These are phyloP conservation scores for Fusarium sterilihyphosum DNA, from an alignment of 2,329 filamentous ascomycete genomes.

Conservation along the genomic window DNA sequence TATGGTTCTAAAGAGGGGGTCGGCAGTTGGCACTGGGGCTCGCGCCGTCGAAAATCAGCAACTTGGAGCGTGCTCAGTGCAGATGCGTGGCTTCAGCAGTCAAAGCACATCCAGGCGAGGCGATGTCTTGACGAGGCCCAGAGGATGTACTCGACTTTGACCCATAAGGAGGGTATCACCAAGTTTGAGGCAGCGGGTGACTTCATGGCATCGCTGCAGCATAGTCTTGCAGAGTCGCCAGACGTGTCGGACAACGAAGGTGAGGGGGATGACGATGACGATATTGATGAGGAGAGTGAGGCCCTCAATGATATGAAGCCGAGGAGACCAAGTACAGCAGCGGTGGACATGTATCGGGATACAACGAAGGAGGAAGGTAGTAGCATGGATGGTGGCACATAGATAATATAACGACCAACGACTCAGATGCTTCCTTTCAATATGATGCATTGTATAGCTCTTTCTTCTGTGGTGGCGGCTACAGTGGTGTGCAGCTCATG, in stretches of 20 bases:
- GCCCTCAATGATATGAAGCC: slow-evolving; percentile 62
- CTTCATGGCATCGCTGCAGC: slow-evolving; percentile 63
- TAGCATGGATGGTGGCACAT: slow-evolving; percentile 33
- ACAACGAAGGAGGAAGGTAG: slow-evolving; percentile 33
- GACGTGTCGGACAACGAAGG: slow-evolving; percentile 45
- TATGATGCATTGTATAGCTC: neutral
- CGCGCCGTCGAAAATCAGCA: slow-evolving; percentile 83
- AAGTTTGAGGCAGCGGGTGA: slow-evolving; percentile 61
- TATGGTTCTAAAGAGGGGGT: slow-evolving; percentile 78
- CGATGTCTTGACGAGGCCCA: slow-evolving; percentile 77
- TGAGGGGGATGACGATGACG: slow-evolving; percentile 57
- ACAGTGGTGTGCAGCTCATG: neutral
- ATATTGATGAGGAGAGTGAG: slow-evolving; percentile 65
- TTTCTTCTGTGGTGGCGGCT: neutral
- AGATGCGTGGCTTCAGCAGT: slow-evolving; percentile 82
- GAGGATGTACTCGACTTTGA: slow-evolving; percentile 62
- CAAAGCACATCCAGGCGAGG: slow-evolving; percentile 81
- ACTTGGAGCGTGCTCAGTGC: slow-evolving; percentile 88
- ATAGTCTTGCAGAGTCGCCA: slow-evolving; percentile 59
- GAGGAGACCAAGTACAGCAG: slow-evolving; percentile 65
- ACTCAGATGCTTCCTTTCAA: neutral
- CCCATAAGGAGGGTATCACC: slow-evolving; percentile 61
- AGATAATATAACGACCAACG: slow-evolving; percentile 50
- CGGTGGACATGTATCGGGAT: slow-evolving; percentile 57
- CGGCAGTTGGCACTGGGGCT: slow-evolving; percentile 74